Conservation (phyloP, 441 rosid genomes). For the Biscutella laevigata region DNA sequence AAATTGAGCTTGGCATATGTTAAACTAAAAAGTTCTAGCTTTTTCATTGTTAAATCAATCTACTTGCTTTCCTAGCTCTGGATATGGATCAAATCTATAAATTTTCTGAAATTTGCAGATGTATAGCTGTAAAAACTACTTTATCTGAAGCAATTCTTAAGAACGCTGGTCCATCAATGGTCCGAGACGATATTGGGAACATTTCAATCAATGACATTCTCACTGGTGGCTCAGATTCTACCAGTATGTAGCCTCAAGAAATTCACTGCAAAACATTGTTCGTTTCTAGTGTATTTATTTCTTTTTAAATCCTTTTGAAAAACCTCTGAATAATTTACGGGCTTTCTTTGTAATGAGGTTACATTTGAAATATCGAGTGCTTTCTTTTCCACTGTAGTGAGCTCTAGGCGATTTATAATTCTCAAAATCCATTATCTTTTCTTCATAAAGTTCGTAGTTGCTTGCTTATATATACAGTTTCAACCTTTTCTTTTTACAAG, state of each 20-base stretch:
- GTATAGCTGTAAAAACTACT: conserved; percentile 88
- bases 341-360: conserved; percentile 20
- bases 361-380: background rate
- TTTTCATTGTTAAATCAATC: background rate
- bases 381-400: background rate
- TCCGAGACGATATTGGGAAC: conserved; percentile 69
- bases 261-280: conserved; percentile 25
- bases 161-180: conserved; percentile 59
- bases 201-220: conserved; percentile 78
- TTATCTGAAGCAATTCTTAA: conserved; percentile 57
- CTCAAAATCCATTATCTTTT: background rate
- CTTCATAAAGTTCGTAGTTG: background rate
- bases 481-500: conserved; percentile 12
- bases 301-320: background rate
- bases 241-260: conserved; percentile 66
- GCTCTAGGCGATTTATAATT: background rate
- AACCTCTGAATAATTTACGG: background rate
- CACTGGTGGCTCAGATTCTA: conserved; percentile 64
- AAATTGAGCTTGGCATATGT: background rate
- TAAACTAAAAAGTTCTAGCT: background rate
- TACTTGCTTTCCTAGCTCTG: background rate
- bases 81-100: conserved; percentile 4
- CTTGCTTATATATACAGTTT: background rate
- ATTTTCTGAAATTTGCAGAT: conserved; percentile 43
- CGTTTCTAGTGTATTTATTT: conserved; percentile 30